These are phyloP conservation scores for Microcyclosporella mali DNA, from an alignment of 2,329 filamentous ascomycete genomes.

Conservation along the genomic window DNA sequence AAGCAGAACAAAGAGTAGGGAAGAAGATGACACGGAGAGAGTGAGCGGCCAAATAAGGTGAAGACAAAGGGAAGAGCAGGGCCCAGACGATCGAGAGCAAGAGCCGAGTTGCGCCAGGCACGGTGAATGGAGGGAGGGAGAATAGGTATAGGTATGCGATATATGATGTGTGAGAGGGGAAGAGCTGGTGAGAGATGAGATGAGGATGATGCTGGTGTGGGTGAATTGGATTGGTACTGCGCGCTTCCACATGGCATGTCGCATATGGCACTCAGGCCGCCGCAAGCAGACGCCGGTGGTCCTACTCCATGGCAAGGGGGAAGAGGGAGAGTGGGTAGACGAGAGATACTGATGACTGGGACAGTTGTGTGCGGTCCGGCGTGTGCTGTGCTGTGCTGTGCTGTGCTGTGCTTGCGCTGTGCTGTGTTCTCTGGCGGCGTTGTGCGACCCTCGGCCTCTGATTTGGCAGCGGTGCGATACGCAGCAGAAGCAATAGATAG, in stretches of 20 bases:
- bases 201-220: slow-evolving; percentile 1
- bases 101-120: too few species aligned
- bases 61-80: neutral
- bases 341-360: too few species aligned
- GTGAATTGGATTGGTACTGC: slow-evolving; percentile 16
- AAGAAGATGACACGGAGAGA: neutral
- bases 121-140: too few species aligned
- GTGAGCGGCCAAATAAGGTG: neutral
- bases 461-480: neutral
- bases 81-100: too few species aligned
- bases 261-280: slow-evolving; percentile 10
- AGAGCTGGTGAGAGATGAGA: neutral
- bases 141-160: neutral
- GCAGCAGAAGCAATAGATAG: neutral
- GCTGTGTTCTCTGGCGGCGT: neutral
- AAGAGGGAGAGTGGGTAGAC: neutral
- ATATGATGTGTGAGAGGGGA: slow-evolving; percentile 4
- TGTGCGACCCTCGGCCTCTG: neutral
- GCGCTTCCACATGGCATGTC: slow-evolving; percentile 10
- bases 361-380: too few species aligned
- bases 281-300: slow-evolving; percentile 12
- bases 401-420: too few species aligned
- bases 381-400: too few species aligned
- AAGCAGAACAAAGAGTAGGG: too few species aligned
- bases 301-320: slow-evolving; percentile 6